Percentiles rank a stretch among this genome's conserved stretches.
Conservation (phyloP, 2,329 filamentous ascomycete species). For the Ceratocystis alfenasii region DNA sequence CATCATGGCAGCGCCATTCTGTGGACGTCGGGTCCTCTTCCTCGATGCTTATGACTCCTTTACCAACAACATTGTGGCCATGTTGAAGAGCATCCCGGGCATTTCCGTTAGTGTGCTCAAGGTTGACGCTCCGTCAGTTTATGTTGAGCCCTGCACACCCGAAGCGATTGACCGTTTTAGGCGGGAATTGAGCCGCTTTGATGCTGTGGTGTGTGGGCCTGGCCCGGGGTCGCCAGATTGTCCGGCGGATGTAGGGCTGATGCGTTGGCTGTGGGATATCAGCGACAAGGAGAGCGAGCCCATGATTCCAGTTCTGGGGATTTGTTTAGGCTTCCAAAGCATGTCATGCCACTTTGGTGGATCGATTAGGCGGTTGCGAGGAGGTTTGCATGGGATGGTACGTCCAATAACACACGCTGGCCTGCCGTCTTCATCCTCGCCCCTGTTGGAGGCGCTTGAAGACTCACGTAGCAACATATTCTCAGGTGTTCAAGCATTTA, state of each 20-base stretch:
- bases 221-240: conserved; percentile 72
- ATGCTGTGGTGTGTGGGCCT: conserved; percentile 80
- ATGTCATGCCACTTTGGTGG: conserved; percentile 58
- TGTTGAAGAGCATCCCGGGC: conserved; percentile 58
- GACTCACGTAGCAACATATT: conserved; percentile 48
- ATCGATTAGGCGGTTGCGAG: conserved; percentile 50
- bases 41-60: conserved; percentile 96
- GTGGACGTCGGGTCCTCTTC: conserved; percentile 54
- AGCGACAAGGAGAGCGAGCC: conserved; percentile 34
- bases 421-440: background rate
- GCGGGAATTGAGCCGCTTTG: conserved; percentile 45
- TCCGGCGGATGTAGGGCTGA: conserved; percentile 68
- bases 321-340: conserved; percentile 83
- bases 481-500: conserved; percentile 43
- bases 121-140: conserved; percentile 51
- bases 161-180: conserved; percentile 33
- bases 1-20: conserved; percentile 24
- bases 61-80: conserved; percentile 81
- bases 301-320: conserved; percentile 66
- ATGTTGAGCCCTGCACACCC: conserved; percentile 30
- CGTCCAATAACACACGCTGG: conserved; percentile 47
- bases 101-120: conserved; percentile 54
- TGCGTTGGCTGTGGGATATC: conserved; percentile 57
- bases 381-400: conserved; percentile 74
- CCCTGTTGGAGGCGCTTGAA: conserved; percentile 22